Evolutionary conservation across 176 grass and related monocot genomes (phyloP), one percentile per base, ranked within the genome.

Genomic region (Puya raimondii): DNA sequence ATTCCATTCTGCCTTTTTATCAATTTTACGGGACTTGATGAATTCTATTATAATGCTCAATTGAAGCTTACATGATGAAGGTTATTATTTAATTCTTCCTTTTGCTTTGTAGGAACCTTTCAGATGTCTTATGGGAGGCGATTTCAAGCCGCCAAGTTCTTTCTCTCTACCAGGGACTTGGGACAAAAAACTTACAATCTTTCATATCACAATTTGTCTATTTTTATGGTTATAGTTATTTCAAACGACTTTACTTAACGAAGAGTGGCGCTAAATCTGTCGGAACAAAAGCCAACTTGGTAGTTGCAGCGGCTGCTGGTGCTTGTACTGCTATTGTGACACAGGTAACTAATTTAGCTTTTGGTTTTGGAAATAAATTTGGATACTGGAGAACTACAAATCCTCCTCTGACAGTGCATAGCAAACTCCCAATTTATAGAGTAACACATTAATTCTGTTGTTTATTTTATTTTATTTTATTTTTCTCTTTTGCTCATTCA

Each of bases 201-300:
- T 97, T 97, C 64, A 81, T 97, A 53, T 92, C 94, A 0, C 90
- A 91, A 15, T 99, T 99, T 26, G 77, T 90, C 73, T 99, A 93
- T 76, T 99, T 99, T 69, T 99, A 99, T 78, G 85, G 89, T 63
- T 99, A 99, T 80, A 93, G 82, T 72, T 99, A 87, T 74, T 99
- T 90, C 65, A 99, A 88, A 81, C 80, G 89, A 77, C 48, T 93
- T 16, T 93, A 99, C 65, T 58, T 99, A 73, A 82, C 87, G 82
- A 93, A 86, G 68, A 99, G 77, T 75, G 90, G 87, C 73, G 29
- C 82, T 16, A 99, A 93, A 75, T 86, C 87, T 74, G 82, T 99
- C 70, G 94, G 94, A 84, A 93, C 82, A 47, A 80, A 80, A 49
- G 94, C 80, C 53, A 99, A 99, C 69, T 83, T 99, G 83, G 9